Percentiles rank a stretch among this genome's conserved stretches.
Evolutionary conservation across 2,329 filamentous ascomycete species (phyloP).

Genomic region (Pseudogymnoascus sp.): DNA sequence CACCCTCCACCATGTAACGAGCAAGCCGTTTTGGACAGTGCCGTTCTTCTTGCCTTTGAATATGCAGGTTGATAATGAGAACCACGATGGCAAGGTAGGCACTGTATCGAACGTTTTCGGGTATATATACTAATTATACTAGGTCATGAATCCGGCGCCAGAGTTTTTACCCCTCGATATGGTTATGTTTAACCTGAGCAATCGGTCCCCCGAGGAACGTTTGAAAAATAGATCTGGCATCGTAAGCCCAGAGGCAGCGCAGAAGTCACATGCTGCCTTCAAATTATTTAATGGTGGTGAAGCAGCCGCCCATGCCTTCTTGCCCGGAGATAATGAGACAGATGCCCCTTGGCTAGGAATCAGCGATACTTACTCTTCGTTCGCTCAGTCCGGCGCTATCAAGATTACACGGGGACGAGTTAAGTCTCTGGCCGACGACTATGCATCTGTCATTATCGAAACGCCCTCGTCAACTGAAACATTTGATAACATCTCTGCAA

Average conservation of each 20-base stretch:
- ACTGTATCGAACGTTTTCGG: background rate
- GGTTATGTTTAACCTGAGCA: conserved; percentile 58
- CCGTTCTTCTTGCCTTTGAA: conserved; percentile 39
- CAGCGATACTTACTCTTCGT: conserved; percentile 64
- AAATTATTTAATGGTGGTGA: conserved; percentile 12
- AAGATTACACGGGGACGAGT: conserved; percentile 27
- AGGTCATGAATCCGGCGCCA: conserved; percentile 35
- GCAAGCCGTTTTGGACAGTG: conserved; percentile 64
- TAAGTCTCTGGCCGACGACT: background rate
- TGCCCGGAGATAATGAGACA: conserved; percentile 20
- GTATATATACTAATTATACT: background rate
- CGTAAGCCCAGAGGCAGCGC: conserved; percentile 49
- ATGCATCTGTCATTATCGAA: background rate
- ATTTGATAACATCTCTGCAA: conserved; percentile 51
- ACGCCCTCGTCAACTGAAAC: conserved; percentile 18
- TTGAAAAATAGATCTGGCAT: conserved; percentile 57
- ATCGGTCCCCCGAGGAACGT: conserved; percentile 43
- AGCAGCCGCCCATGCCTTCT: conserved; percentile 32
- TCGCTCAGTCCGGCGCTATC: conserved; percentile 58
- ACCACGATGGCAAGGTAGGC: conserved; percentile 31
- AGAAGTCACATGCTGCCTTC: conserved; percentile 40
- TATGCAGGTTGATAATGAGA: conserved; percentile 15
- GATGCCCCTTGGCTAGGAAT: conserved; percentile 59
- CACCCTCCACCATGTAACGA: conserved; percentile 58
- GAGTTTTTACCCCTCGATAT: conserved; percentile 67